phyloP scores from a whole-genome alignment of 2,329 filamentous ascomycete species.

The Diaporthe nobilis region DNA sequence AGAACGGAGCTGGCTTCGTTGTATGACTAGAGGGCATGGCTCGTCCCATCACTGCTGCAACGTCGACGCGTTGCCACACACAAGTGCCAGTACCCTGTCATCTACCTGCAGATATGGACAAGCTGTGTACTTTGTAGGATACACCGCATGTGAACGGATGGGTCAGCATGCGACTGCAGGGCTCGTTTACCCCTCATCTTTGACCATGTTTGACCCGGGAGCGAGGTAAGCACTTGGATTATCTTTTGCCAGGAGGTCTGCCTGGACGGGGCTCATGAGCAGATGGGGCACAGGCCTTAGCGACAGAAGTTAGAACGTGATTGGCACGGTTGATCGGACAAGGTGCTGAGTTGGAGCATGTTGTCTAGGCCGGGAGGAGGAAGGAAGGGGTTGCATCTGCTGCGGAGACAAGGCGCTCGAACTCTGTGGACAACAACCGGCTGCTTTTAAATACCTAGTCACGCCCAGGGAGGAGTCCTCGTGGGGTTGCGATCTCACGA shows the following conservation, averaged over 20 bases:
- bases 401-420: slow-evolving; percentile 5
- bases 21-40: neutral
- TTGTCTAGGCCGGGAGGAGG: neutral
- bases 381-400: slow-evolving; percentile 18
- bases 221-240: slow-evolving; percentile 27
- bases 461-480: neutral
- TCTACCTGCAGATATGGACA: neutral
- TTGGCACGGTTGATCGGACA: slow-evolving; percentile 27
- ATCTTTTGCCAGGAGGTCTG: neutral
- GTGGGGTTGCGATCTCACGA: neutral
- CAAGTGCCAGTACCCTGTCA: neutral
- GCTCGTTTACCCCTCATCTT: slow-evolving; percentile 38
- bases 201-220: slow-evolving; percentile 34
- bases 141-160: slow-evolving; percentile 2
- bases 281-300: neutral
- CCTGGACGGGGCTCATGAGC: neutral
- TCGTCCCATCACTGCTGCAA: neutral
- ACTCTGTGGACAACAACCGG: neutral
- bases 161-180: slow-evolving; percentile 20
- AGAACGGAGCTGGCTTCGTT: neutral
- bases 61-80: neutral
- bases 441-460: neutral
- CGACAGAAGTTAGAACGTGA: neutral
- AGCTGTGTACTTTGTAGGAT: neutral
- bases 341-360: neutral